Conservation (phyloP, 345 rosid genomes). For the Hypericum androsaemum region DNA sequence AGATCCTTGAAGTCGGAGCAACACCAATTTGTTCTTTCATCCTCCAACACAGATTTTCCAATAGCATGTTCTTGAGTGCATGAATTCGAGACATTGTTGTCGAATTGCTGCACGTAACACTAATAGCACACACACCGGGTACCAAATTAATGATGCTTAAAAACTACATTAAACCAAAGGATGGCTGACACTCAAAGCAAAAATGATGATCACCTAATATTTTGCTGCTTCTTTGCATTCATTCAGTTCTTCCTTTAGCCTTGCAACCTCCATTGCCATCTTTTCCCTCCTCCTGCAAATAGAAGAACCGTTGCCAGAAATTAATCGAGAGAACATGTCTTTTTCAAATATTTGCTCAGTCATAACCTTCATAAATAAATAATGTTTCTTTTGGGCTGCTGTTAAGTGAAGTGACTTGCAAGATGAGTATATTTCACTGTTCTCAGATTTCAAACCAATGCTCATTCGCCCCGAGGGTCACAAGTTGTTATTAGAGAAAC, state of each 20-base stretch:
- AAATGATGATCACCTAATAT: constrained; percentile 43
- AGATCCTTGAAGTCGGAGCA: too few relatives aligned
- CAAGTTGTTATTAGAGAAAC: too few relatives aligned
- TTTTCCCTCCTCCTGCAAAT: constrained; percentile 74
- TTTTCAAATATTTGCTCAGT: too few relatives aligned
- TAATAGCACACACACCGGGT: constrained; percentile 9
- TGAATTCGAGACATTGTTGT: constrained; percentile 75
- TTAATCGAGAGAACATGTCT: background rate
- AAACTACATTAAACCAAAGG: too few relatives aligned
- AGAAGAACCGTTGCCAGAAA: constrained; percentile 11
- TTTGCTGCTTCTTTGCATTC: constrained; percentile 43
- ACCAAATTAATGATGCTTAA: background rate
- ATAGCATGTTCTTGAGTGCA: constrained; percentile 95
- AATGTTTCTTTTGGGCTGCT: too few relatives aligned
- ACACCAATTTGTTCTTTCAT: too few relatives aligned
- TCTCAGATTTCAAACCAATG: too few relatives aligned
- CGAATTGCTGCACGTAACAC: constrained; percentile 38
- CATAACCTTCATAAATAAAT: too few relatives aligned
- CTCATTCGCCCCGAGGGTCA: too few relatives aligned
- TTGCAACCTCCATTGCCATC: constrained; percentile 82
- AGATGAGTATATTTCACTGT: too few relatives aligned
- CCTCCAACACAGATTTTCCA: too few relatives aligned
- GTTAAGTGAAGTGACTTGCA: too few relatives aligned
- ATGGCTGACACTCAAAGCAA: background rate
- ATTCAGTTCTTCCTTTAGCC: constrained; percentile 72